Base-by-base conservation (phyloP, 2,329 filamentous ascomycete species). In the Apiospora hydei region DNA sequence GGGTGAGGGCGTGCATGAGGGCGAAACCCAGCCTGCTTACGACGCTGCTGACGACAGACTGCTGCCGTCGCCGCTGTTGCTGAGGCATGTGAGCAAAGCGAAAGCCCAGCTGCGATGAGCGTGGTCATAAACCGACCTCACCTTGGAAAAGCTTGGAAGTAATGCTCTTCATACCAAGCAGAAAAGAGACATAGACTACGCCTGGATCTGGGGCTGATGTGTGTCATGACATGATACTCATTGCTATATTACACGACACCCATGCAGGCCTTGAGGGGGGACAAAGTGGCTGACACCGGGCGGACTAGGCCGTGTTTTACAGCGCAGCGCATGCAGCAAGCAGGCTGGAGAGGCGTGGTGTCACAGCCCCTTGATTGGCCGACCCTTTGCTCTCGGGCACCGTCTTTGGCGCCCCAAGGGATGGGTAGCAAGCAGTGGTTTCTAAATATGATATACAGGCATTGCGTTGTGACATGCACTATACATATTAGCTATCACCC, bases 1-100 rank as follows among this genome's bases (percentile, higher is more conserved):
- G 73, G 1, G 77, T 78, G 43, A 78, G n/a, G n/a, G 76, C 69
- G 38, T 72, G 61, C 61, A 43, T 43, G 30, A 66, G 61, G 21
- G 41, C n/a, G 10, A 43, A 66, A 30, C 61, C 61, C 61, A 43
- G n/a, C 61, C 30, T 38, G 30, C 41, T 38, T 49, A 74, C 71
- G 16, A 68, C 41, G 24, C 44, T 43, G 61, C 16, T 21, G 16
- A 38, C 13, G 21, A 51, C n/a, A 21, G 47, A 51, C 7, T 6
- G 47, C 47, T n/a, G 47, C n/a, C n/a, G 47, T 13, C 21, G 47
- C n/a, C n/a, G 47, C 11, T 1, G 47, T 43, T 43, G 8, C n/a
- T n/a, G 47, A 66, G 8, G 61, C 61, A 66, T 66, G 61, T 41
- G 14, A 41, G 61, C 26, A 34, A 34, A 43, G 38, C 38, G 41